Base-by-base conservation (phyloP, 2,329 filamentous ascomycete genomes). In the Fusarium nelsonii region DNA sequence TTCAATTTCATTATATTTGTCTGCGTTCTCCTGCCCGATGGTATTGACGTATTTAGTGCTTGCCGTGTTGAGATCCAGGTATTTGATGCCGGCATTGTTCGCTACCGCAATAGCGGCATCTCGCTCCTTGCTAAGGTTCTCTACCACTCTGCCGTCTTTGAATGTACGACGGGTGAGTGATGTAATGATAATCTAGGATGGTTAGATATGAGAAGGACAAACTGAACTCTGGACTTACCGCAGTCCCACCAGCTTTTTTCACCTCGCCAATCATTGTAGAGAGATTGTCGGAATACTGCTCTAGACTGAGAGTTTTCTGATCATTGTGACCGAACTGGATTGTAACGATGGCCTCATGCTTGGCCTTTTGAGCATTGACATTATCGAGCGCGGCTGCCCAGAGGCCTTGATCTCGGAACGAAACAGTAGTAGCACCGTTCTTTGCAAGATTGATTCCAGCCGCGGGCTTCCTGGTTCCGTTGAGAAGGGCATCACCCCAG, bases 1-100 rank as follows among this genome's bases (percentile, higher is more conserved):
- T 3, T 65, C 62, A 0, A 54, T n/a, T 16, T 65, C 54, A 2
- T 65, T 65, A 20, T 65, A 65, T 16, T 33, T 65, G 0, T 65
- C 61, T 1, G 61, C 62, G 15, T 65, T 45, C 1, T 65, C 62
- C 1, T 65, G 62, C 0, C 61, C 61, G 2, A 65, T 65, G 1
- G 53, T 46, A 3, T 65, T 65, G 2, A 65, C 54, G 0, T 65
- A 65, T 14, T 61, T 61, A n/a, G 62, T 65, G 2, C 62, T 65
- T 1, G 53, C 62, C 0, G 61, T 28, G 3, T 65, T 65, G 0
- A 65, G 61, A 15, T 65, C 62, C 0, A 65, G 0, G 5, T 54
- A 65, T 8, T 54, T 39, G 0, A 65, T 16, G 0, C 62, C 54
- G 6, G 61, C 37, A 3, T 53, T 23, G 0, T 40, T 60, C 2